Percentiles rank a stretch among this genome's conserved stretches.
Evolutionary conservation across 345 rosid genomes (phyloP).

Genomic region (Heritiera fomes): DNA sequence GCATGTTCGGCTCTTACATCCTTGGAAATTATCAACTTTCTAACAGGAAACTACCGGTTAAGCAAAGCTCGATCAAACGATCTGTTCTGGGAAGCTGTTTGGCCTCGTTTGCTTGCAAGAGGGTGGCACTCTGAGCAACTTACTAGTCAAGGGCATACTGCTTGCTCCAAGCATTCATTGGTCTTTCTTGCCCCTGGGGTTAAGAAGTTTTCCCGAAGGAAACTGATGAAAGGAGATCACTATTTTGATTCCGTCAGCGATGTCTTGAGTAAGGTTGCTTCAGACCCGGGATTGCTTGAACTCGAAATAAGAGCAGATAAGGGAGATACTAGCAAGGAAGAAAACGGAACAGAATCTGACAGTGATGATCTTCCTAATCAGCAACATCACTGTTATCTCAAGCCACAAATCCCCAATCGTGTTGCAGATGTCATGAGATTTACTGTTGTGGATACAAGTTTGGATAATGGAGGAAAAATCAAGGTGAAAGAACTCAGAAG

Average conservation of each 20-base stretch:
- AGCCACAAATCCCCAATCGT: slow-evolving; percentile 39
- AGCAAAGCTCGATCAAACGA: slow-evolving; percentile 79
- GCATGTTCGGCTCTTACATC: slow-evolving; percentile 59
- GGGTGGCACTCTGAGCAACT: slow-evolving; percentile 97
- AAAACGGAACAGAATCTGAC: slow-evolving; percentile 31
- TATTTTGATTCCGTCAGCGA: slow-evolving; percentile 70
- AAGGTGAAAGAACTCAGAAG: slow-evolving; percentile 48
- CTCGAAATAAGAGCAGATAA: slow-evolving; percentile 34
- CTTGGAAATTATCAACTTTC: slow-evolving; percentile 56
- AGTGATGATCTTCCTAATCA: slow-evolving; percentile 35
- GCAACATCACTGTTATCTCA: slow-evolving; percentile 45
- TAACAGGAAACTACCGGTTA: slow-evolving; percentile 67
- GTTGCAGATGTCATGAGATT: slow-evolving; percentile 35
- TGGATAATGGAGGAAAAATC: slow-evolving; percentile 30
- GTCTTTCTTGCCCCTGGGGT: slow-evolving; percentile 78
- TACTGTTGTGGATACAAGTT: slow-evolving; percentile 58
- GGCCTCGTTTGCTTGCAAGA: slow-evolving; percentile 86
- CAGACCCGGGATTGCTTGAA: slow-evolving; percentile 56
- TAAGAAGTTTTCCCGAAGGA: slow-evolving; percentile 71
- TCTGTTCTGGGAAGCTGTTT: slow-evolving; percentile 95
- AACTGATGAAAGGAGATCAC: slow-evolving; percentile 68
- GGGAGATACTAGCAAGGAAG: slow-evolving; percentile 25
- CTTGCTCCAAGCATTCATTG: slow-evolving; percentile 48
- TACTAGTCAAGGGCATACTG: slow-evolving; percentile 33
- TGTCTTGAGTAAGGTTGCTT: slow-evolving; percentile 52